Base-by-base conservation (phyloP, 2,329 filamentous ascomycete genomes). In the Diplodia scrobiculata region DNA sequence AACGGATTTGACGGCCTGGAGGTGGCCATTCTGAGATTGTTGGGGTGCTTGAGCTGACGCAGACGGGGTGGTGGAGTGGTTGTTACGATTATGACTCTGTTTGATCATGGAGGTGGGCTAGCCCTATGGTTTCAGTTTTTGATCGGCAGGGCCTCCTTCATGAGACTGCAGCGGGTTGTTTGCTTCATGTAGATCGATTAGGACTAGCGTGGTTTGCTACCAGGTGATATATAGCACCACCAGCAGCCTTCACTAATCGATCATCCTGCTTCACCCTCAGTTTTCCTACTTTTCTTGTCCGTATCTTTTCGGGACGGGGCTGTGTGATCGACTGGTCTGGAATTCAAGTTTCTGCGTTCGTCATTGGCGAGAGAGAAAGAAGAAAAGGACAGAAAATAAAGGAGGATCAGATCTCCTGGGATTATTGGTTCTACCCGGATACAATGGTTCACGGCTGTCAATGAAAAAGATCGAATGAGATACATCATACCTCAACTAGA, bases 1-100 rank as follows among this genome's bases (percentile, higher is more conserved):
- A 1, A 79, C 86, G 38, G 83, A 85, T 73, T 82, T 89, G 71
- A 86, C 83, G 63, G 81, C 87, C 66, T 92, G 89, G 89, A 82
- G 77, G 9, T 91, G 89, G 89, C 83, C 86, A 11, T 82, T 75
- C 32, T 66, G 9, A 60, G 21, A 10, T 1, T 36, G 34, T 11
- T 13, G 34, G 11, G 34, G 34, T 36, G 34, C 7, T 11, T 11
- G 11, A 25, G 60, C 5, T n/a, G 11, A 9, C 9, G 7, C 5
- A 27, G 54, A 41, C 7, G 29, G 29, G 5, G 29, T 10, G 25
- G 14, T 10, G 48, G 5, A 14, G 48, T 51, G 21, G 19, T 51
- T 55, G 29, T 55, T 6, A 55, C 32, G 34, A 55, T 55, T 25
- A 55, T 14, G 29, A 38, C 5, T 19, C n/a, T 29, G n/a, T 54